A percentile compares a stretch with the other conserved stretches of the same genome.
phyloP scores from a whole-genome alignment of 2,329 filamentous ascomycete genomes.

The Eutypella sp. region DNA sequence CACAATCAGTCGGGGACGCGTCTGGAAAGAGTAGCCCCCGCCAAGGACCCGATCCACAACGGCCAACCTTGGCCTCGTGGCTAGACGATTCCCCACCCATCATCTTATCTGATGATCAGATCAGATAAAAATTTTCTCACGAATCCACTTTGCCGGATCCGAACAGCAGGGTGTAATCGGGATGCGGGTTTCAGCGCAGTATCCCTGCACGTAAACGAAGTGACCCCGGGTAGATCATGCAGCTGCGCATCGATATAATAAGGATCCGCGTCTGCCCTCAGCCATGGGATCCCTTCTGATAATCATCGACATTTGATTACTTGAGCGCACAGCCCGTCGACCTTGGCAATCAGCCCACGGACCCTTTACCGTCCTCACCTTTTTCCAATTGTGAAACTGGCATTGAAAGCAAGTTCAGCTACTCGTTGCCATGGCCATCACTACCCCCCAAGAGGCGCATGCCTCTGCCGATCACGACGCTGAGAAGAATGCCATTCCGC shows the following conservation, averaged over 20 bases:
- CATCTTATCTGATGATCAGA: background rate
- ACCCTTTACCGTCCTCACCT: background rate
- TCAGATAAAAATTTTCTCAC: background rate
- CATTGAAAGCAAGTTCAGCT: background rate
- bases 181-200: constrained; percentile 1
- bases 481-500: constrained; percentile 11
- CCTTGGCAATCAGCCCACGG: background rate
- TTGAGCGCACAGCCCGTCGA: too few relatives aligned
- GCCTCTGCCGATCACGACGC: constrained; percentile 9
- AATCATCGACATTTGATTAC: too few relatives aligned
- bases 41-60: too few relatives aligned
- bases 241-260: too few relatives aligned
- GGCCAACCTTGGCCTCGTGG: too few relatives aligned
- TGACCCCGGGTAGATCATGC: too few relatives aligned
- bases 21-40: too few relatives aligned
- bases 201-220: too few relatives aligned
- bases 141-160: background rate
- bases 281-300: too few relatives aligned
- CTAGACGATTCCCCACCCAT: too few relatives aligned
- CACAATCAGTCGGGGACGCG: too few relatives aligned
- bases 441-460: constrained; percentile 2
- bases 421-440: constrained; percentile 7
- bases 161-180: constrained; percentile 1
- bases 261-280: too few relatives aligned
- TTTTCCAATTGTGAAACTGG: background rate